These are phyloP conservation scores for Ambrosiella xylebori DNA, from an alignment of 2,329 filamentous ascomycete species.

Conservation along the genomic window DNA sequence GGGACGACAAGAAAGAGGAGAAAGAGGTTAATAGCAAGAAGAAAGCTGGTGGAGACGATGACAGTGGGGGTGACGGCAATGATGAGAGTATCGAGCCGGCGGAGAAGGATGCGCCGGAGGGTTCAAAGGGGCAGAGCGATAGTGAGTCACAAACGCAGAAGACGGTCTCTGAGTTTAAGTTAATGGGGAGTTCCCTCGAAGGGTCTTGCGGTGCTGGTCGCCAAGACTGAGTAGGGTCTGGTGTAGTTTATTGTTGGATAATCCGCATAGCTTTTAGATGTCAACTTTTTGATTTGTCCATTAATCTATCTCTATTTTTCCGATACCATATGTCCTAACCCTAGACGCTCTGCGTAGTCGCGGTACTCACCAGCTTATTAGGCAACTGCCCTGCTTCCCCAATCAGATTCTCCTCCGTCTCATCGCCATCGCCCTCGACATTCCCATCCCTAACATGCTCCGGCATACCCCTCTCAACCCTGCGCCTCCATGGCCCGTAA, in stretches of 20 bases:
- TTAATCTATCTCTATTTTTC: not conserved
- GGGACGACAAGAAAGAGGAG: not conserved
- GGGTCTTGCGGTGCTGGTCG: no score
- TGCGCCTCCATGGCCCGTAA: slow-evolving; percentile 62
- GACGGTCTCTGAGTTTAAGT: not conserved
- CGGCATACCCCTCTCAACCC: slow-evolving; percentile 22
- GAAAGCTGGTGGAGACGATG: no score
- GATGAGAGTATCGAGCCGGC: not conserved
- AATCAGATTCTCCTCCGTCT: slow-evolving; percentile 6
- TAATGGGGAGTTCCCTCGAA: no score
- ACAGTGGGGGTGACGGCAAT: not conserved
- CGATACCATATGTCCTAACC: no score
- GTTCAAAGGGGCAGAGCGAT: not conserved
- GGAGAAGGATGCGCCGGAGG: not conserved
- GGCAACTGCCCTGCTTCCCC: not conserved
- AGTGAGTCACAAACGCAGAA: not conserved
- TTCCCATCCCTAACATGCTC: slow-evolving; percentile 5
- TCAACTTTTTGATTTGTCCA: no score
- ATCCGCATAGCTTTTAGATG: no score
- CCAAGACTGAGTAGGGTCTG: no score
- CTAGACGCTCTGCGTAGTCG: slow-evolving; percentile 1
- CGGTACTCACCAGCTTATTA: not conserved
- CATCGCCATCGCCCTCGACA: not conserved
- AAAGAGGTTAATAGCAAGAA: not conserved
- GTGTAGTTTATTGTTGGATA: no score